Conservation (phyloP, 441 rosid genomes). For the Gossypium gossypioides region DNA sequence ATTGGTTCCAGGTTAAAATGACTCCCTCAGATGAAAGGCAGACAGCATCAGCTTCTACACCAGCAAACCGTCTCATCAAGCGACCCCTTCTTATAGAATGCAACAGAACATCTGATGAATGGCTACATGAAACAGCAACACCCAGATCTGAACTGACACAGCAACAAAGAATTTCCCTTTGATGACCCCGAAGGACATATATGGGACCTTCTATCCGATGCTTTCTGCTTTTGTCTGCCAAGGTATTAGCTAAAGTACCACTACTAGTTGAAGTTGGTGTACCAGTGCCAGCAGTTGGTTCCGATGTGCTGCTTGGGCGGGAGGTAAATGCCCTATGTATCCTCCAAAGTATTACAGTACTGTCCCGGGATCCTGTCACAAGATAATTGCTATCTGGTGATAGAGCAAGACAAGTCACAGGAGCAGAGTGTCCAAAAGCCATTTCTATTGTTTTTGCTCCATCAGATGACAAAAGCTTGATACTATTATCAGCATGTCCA, state of each 20-base stretch:
- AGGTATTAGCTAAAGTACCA: slow-evolving; percentile 34
- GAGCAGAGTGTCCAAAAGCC: slow-evolving; percentile 87
- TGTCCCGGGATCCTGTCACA: slow-evolving; percentile 84
- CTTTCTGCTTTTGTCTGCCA: slow-evolving; percentile 56
- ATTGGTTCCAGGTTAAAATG: slow-evolving; percentile 69
- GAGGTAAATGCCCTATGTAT: slow-evolving; percentile 51
- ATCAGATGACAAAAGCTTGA: slow-evolving; percentile 78
- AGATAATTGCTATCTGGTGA: slow-evolving; percentile 81
- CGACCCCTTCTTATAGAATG: slow-evolving; percentile 86
- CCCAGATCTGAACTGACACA: slow-evolving; percentile 89
- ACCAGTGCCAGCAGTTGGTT: slow-evolving; percentile 39
- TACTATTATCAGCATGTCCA: slow-evolving; percentile 90
- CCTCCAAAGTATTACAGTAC: slow-evolving; percentile 87
- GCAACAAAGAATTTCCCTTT: slow-evolving; percentile 58
- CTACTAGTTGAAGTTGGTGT: slow-evolving; percentile 37
- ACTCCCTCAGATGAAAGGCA: slow-evolving; percentile 80
- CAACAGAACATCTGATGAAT: slow-evolving; percentile 58
- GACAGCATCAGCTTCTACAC: slow-evolving; percentile 68
- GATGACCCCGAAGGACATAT: slow-evolving; percentile 89
- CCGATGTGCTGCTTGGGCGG: slow-evolving; percentile 43
- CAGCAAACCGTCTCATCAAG: slow-evolving; percentile 69
- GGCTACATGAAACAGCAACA: slow-evolving; percentile 68
- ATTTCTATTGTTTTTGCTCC: slow-evolving; percentile 87
- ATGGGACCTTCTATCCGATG: slow-evolving; percentile 84
- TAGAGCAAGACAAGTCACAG: slow-evolving; percentile 93